phyloP scores from a whole-genome alignment of 2,329 filamentous ascomycete species.

The Stagonosporopsis chrysanthemi region DNA sequence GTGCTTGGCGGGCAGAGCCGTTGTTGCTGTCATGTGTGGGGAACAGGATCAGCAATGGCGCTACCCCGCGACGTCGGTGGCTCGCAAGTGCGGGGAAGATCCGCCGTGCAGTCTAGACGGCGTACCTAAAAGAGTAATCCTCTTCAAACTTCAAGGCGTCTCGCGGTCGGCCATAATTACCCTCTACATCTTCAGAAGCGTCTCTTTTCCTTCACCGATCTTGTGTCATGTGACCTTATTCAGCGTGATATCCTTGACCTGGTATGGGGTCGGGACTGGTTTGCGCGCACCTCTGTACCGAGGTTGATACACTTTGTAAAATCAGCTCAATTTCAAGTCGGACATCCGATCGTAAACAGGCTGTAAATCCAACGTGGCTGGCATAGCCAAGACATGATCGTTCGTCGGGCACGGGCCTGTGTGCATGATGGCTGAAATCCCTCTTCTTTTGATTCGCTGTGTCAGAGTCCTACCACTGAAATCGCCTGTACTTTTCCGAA shows the following conservation, averaged over 20 bases:
- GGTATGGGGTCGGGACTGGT: background rate
- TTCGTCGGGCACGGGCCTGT: background rate
- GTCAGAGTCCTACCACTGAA: background rate
- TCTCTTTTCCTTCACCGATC: background rate
- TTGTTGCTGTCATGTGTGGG: conserved; percentile 2
- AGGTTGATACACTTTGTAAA: background rate
- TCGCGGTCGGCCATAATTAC: background rate
- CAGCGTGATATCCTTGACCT: background rate
- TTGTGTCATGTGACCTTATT: background rate
- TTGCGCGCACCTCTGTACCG: background rate
- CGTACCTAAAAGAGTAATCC: background rate
- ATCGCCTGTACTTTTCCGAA: background rate
- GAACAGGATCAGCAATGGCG: conserved; percentile 12
- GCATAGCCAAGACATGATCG: background rate
- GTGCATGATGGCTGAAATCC: conserved; percentile 1
- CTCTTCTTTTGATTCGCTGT: background rate
- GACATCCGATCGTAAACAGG: background rate
- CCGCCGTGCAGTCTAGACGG: conserved; percentile 2
- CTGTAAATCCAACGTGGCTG: background rate
- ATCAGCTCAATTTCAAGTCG: conserved; percentile 2
- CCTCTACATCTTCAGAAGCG: no score
- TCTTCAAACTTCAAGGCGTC: background rate
- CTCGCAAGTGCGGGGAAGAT: conserved; percentile 19
- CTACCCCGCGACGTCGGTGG: conserved; percentile 19
- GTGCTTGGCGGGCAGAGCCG: conserved; percentile 13